phyloP scores from a whole-genome alignment of 208 protist genomes.

The Phytomonas sp. region DNA sequence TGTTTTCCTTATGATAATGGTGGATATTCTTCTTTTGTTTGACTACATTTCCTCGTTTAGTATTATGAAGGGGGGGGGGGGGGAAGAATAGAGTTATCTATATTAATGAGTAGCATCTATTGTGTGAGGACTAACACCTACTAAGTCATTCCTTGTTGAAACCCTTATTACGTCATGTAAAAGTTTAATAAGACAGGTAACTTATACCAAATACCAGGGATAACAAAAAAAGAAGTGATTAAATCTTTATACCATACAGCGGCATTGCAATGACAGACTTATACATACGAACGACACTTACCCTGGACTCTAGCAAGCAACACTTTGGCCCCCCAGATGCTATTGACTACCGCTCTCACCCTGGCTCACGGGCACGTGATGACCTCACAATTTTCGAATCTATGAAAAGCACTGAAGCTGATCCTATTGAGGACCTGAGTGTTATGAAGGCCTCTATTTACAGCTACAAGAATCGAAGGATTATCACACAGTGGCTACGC shows the following conservation, averaged over 20 bases:
- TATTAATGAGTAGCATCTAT: background rate
- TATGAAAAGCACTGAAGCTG: constrained; percentile 61
- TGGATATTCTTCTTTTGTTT: background rate
- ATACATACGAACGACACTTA: constrained; percentile 60
- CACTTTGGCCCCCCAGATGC: constrained; percentile 52
- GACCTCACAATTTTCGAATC: constrained; percentile 54
- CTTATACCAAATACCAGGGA: background rate
- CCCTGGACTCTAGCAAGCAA: constrained; percentile 47
- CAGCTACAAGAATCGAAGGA: constrained; percentile 74
- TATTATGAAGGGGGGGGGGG: background rate
- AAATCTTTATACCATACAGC: background rate
- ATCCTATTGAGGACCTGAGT: constrained; percentile 54
- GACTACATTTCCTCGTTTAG: background rate
- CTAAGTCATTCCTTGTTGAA: background rate
- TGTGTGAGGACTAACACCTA: background rate
- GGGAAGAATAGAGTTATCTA: background rate
- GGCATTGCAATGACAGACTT: constrained; percentile 12
- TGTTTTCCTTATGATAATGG: background rate
- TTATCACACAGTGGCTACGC: constrained; percentile 75
- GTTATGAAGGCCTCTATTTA: constrained; percentile 73
- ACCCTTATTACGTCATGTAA: background rate
- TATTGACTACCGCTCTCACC: constrained; percentile 71
- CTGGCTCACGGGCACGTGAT: constrained; percentile 41
- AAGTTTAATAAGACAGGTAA: background rate
- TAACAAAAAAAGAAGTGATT: constrained; percentile 6